These are phyloP conservation scores for Diaporthe velutina DNA, from an alignment of 2,329 filamentous ascomycete species.

Conservation along the genomic window DNA sequence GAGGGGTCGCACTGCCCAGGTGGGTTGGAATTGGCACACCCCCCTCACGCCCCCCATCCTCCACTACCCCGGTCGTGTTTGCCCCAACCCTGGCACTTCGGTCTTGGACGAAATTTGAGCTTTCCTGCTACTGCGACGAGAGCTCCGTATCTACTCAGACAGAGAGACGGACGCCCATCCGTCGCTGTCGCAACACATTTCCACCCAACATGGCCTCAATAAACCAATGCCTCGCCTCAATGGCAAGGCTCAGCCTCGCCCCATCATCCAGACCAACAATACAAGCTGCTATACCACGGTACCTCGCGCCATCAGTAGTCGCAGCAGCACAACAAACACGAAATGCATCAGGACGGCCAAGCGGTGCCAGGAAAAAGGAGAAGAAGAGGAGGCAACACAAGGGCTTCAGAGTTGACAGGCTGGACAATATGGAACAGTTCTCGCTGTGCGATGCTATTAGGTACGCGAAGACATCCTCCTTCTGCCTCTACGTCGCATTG, in stretches of 20 bases:
- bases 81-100: slow-evolving; percentile 4
- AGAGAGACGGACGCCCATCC: background rate
- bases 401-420: slow-evolving; percentile 73
- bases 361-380: slow-evolving; percentile 64
- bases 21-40: background rate
- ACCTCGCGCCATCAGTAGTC: slow-evolving; percentile 60
- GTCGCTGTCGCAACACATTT: background rate
- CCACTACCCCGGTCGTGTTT: no score
- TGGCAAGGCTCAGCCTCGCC: slow-evolving; percentile 64
- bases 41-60: background rate
- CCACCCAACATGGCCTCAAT: slow-evolving; percentile 61
- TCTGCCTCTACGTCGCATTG: background rate
- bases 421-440: slow-evolving; percentile 79
- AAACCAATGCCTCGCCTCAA: slow-evolving; percentile 66
- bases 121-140: background rate
- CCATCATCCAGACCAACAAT: slow-evolving; percentile 57
- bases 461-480: slow-evolving; percentile 60
- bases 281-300: slow-evolving; percentile 59
- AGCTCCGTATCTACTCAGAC: background rate
- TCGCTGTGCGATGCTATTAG: slow-evolving; percentile 93
- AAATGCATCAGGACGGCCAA: slow-evolving; percentile 53
- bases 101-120: slow-evolving; percentile 36
- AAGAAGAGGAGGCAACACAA: slow-evolving; percentile 75
- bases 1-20: slow-evolving; percentile 43
- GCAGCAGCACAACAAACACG: slow-evolving; percentile 56